A percentile compares a stretch with the other conserved stretches of the same genome.
phyloP scores from a whole-genome alignment of 768 basidiomycete species.

The Hygrophorus pudorinus region DNA sequence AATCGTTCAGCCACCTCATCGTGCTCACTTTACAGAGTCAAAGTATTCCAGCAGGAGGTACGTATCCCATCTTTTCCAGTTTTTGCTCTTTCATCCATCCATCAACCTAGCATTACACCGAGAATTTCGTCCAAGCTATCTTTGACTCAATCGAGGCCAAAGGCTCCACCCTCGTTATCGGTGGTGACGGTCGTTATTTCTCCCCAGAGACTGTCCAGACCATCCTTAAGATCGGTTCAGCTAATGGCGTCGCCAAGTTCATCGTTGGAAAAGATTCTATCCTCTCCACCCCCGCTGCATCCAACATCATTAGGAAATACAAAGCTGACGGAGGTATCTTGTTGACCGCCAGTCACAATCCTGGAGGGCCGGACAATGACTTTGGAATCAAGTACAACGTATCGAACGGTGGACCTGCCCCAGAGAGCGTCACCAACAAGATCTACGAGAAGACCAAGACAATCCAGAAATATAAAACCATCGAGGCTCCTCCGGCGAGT shows the following conservation, averaged over 20 bases:
- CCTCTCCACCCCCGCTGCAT: constrained; percentile 94
- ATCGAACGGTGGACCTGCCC: constrained; percentile 94
- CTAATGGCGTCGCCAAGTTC: constrained; percentile 85
- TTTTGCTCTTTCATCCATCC: neutral
- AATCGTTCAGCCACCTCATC: constrained; percentile 9
- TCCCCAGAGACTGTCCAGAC: constrained; percentile 79
- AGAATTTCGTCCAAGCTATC: constrained; percentile 96
- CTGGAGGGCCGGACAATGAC: constrained; percentile 95
- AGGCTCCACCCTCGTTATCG: constrained; percentile 83
- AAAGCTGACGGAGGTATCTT: constrained; percentile 96
- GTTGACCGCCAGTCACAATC: constrained; percentile 95
- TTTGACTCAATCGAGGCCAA: constrained; percentile 78
- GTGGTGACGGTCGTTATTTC: constrained; percentile 95
- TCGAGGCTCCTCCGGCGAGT: constrained; percentile 68
- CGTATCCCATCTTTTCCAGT: neutral
- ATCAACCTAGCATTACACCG: constrained; percentile 82
- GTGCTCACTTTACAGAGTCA: constrained; percentile 58
- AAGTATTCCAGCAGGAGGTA: constrained; percentile 96
- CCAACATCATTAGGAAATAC: constrained; percentile 91
- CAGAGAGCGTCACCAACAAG: constrained; percentile 91
- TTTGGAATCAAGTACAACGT: constrained; percentile 99
- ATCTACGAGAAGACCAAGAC: constrained; percentile 89
- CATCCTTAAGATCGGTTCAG: constrained; percentile 90
- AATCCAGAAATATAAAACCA: constrained; percentile 75
- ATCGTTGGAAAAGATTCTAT: constrained; percentile 89